phyloP scores from a whole-genome alignment of 352 stramenopile species.

The Phytophthora vignae region DNA sequence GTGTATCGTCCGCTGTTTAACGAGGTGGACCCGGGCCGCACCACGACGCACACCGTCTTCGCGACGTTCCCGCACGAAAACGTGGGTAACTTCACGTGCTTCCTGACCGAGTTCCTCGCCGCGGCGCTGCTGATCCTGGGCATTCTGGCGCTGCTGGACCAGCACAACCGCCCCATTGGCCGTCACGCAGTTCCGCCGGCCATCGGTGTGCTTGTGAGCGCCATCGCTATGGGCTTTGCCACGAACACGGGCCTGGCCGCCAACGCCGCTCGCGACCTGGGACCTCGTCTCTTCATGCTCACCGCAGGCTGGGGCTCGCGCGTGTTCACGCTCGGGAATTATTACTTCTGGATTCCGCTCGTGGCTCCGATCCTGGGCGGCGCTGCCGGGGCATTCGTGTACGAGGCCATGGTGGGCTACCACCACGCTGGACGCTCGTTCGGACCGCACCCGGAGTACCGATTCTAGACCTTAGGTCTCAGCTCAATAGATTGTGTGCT shows the following conservation, averaged over 20 bases:
- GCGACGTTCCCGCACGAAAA: constrained; percentile 44
- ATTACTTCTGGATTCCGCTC: constrained; percentile 80
- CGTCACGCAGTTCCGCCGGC: constrained; percentile 75
- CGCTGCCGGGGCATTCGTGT: constrained; percentile 63
- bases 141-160: constrained; percentile 75
- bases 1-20: constrained; percentile 61
- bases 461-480: constrained; percentile 21
- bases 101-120: constrained; percentile 49
- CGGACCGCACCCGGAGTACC: constrained; percentile 31
- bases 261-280: constrained; percentile 77
- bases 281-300: constrained; percentile 69
- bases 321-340: constrained; percentile 71
- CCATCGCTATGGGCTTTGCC: constrained; percentile 78
- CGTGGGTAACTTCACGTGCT: constrained; percentile 44
- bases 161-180: constrained; percentile 76
- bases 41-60: constrained; percentile 45
- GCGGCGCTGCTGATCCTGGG: constrained; percentile 63
- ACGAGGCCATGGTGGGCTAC: constrained; percentile 64
- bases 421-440: constrained; percentile 55
- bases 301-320: constrained; percentile 70
- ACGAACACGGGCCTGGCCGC: constrained; percentile 86
- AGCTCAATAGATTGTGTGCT: constrained; percentile 25
- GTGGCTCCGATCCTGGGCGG: constrained; percentile 71
- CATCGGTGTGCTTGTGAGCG: constrained; percentile 73
- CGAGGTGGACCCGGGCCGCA: constrained; percentile 44